Conservation (phyloP, 805 yeast species). For the Metschnikowia proteae region DNA sequence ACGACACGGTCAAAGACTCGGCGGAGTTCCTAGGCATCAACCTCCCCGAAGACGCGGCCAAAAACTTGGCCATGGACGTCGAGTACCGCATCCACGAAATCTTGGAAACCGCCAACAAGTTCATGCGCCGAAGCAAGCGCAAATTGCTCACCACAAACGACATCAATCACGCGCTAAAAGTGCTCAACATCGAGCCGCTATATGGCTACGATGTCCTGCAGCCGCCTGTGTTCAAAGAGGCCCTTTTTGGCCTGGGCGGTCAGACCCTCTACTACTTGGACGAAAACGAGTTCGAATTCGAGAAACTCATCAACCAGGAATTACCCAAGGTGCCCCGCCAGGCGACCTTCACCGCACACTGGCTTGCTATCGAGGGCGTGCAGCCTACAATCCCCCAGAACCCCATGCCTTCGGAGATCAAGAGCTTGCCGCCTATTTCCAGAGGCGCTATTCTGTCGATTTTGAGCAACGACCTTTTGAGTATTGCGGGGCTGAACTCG, state of each 20-base stretch:
- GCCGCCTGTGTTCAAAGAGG: constrained; percentile 79
- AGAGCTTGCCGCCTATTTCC: constrained; percentile 67
- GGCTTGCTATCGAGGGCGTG: constrained; percentile 98
- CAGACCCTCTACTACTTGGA: constrained; percentile 90
- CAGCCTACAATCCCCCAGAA: constrained; percentile 98
- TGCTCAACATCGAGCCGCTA: constrained; percentile 89
- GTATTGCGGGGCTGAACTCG: constrained; percentile 13
- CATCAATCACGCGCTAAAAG: constrained; percentile 74
- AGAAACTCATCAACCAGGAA: constrained; percentile 87
- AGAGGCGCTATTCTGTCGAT: constrained; percentile 73
- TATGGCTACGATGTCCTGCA: constrained; percentile 77
- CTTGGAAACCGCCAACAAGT: constrained; percentile 90
- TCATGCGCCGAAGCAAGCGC: constrained; percentile 91
- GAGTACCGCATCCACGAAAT: constrained; percentile 95
- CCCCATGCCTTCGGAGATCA: constrained; percentile 78
- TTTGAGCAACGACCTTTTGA: constrained; percentile 38
- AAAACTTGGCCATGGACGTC: constrained; percentile 97
- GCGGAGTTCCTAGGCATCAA: constrained; percentile 87
- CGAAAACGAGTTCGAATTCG: constrained; percentile 91
- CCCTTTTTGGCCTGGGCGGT: constrained; percentile 78
- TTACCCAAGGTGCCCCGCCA: constrained; percentile 92
- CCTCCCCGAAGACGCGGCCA: constrained; percentile 87
- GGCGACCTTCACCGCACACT: constrained; percentile 89
- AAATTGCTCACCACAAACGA: constrained; percentile 77
- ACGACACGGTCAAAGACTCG: constrained; percentile 93